These are phyloP conservation scores for Zostera marina DNA, from an alignment of 116 monocot genomes.

Conservation along the genomic window DNA sequence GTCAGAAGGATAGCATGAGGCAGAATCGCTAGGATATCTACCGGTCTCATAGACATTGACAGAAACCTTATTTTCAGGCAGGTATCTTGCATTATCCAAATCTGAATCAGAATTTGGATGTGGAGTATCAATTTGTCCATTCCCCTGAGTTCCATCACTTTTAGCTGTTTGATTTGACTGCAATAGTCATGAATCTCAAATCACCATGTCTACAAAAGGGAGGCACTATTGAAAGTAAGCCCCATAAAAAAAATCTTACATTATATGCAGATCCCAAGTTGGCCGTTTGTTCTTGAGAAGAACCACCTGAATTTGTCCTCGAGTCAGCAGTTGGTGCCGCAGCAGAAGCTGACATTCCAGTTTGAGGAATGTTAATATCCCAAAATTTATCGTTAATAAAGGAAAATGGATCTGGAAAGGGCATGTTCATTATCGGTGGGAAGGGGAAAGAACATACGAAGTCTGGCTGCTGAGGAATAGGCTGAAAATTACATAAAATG, in stretches of 20 bases:
- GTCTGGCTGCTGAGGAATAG: slow-evolving; percentile 32
- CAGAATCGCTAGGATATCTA: neutral
- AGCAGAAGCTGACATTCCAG: slow-evolving; percentile 21
- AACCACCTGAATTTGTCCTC: slow-evolving; percentile 17
- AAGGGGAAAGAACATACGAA: slow-evolving; percentile 31
- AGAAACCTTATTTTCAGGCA: neutral
- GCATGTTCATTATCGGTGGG: slow-evolving; percentile 15
- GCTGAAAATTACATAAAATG: slow-evolving; percentile 17
- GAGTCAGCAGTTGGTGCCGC: slow-evolving; percentile 25
- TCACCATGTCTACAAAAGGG: neutral
- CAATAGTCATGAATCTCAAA: neutral
- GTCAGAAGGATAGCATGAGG: neutral
- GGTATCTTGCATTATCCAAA: neutral
- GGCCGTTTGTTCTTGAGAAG: slow-evolving; percentile 9
- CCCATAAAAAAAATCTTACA: neutral
- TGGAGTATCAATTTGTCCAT: neutral
- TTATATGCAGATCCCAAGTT: slow-evolving; percentile 5
- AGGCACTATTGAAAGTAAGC: neutral
- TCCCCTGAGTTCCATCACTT: neutral
- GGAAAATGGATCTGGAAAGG: slow-evolving; percentile 16
- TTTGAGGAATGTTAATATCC: slow-evolving; percentile 8
- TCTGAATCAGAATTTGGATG: neutral
- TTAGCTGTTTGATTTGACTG: neutral
- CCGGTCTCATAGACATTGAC: neutral
- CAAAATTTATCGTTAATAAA: neutral